phyloP scores from a whole-genome alignment of 2,329 filamentous ascomycete species.

The Zymoseptoria brevis region DNA sequence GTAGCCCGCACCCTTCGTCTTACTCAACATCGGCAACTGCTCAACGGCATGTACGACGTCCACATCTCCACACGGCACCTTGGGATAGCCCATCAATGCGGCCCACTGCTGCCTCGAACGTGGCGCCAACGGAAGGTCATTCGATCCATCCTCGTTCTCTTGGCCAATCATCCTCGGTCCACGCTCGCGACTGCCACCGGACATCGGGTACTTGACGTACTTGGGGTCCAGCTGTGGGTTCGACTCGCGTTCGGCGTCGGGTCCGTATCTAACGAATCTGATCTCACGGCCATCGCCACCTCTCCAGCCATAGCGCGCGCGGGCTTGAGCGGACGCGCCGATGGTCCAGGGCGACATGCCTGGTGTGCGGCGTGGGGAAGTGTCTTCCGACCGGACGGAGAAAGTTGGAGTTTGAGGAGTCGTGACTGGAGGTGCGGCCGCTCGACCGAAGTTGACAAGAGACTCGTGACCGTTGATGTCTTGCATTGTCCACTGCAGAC shows the following conservation, averaged over 20 bases:
- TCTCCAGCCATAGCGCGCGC: constrained; percentile 24
- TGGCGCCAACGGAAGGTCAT: constrained; percentile 16
- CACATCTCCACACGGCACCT: constrained; percentile 18
- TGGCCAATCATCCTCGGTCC: constrained; percentile 12
- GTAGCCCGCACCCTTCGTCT: background rate
- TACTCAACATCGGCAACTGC: constrained; percentile 10
- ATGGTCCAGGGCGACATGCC: constrained; percentile 14
- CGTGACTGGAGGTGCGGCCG: constrained; percentile 1
- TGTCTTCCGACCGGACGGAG: constrained; percentile 12
- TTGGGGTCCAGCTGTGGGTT: constrained; percentile 19
- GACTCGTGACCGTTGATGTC: constrained; percentile 8
- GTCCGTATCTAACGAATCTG: constrained; percentile 27
- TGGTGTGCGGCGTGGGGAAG: constrained; percentile 8
- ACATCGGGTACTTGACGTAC: constrained; percentile 3
- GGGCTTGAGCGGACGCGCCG: constrained; percentile 7
- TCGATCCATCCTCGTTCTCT: constrained; percentile 10
- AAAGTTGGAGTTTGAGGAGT: constrained; percentile 7
- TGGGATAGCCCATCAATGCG: constrained; percentile 10
- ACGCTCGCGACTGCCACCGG: constrained; percentile 2
- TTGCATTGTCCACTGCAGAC: constrained; percentile 14
- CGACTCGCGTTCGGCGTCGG: constrained; percentile 25
- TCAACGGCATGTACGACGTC: constrained; percentile 16
- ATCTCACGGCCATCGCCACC: constrained; percentile 32
- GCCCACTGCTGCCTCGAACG: constrained; percentile 22
- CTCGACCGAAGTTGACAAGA: constrained; percentile 12